Evolutionary conservation across 2,329 filamentous ascomycete species (phyloP), one percentile per base, ranked within the genome.

Genomic region (Orbilia ellipsospora): DNA sequence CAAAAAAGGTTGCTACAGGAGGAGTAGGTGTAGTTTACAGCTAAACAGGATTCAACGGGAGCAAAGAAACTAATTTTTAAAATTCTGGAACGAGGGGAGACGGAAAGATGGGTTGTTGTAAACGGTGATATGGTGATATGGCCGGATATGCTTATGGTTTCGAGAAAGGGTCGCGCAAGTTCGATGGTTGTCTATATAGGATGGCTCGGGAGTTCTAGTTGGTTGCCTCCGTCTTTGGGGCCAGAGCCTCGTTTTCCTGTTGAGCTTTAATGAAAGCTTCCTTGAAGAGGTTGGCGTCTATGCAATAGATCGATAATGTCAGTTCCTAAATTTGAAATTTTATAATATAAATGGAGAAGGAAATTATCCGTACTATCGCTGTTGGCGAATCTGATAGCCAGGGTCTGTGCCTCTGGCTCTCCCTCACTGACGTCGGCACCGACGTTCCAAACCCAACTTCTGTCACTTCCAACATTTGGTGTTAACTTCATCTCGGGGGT

Each of bases 401-500:
- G 88, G 66, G 95, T 99, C 81, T 93, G 90, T 67, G 94, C 93
- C 87, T 99, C 95, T 78, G 95, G 92, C 86, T 97, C 94, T 77
- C 95, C 95, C 87, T 99, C 95, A 82, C 93, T 97, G 80, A 98
- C 94, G 87, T 99, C 95, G 79, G 95, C 95, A 72, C 94, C 91
- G 75, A 94, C 94, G 82, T 97, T 98, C 95, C 95, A 99, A 79
- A 99, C 95, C 95, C 95, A 99, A 86, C 92, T 96, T 83, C 95
- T 92, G 87, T 99, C 95, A 81, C 92, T 96, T 81, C 95, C 95
- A 79, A 98, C 94, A 83, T 99, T 99, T 84, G 95, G 93, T 77
- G 92, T 94, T 78, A 99, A 90, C 87, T 97, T 97, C 94, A 99
- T 98, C 85, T 97, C 94, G 78, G 94, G 94, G 77, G 96, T 93